phyloP scores from a whole-genome alignment of 805 yeast genomes.

The Candida broadrunensis region DNA sequence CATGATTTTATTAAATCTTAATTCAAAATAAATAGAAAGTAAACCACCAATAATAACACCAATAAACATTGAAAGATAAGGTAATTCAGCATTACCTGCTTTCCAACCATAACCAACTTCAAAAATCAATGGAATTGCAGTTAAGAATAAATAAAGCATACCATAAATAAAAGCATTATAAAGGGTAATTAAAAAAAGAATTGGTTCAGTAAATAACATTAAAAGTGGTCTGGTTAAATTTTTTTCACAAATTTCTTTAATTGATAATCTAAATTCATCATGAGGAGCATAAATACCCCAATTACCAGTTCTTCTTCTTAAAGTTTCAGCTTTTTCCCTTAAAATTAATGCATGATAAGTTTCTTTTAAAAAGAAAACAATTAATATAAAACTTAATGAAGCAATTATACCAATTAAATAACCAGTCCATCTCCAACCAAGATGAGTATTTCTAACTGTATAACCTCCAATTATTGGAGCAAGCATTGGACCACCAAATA shows the following conservation, averaged over 20 bases:
- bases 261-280: constrained; percentile 25
- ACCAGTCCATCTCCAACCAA: constrained; percentile 58
- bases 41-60: constrained; percentile 63
- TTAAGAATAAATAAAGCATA: constrained; percentile 41
- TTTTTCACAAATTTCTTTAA: constrained; percentile 30
- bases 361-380: constrained; percentile 31
- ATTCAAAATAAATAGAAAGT: constrained; percentile 53
- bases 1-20: constrained; percentile 44
- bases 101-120: constrained; percentile 52
- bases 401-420: constrained; percentile 48
- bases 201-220: constrained; percentile 41
- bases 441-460: constrained; percentile 31
- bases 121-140: constrained; percentile 46
- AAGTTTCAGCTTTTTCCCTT: constrained; percentile 25
- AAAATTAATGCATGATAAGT: constrained; percentile 37
- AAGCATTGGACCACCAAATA: constrained; percentile 73
- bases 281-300: constrained; percentile 38
- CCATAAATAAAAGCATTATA: constrained; percentile 50
- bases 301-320: constrained; percentile 37
- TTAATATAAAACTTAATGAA: constrained; percentile 23
- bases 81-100: constrained; percentile 68
- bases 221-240: constrained; percentile 33
- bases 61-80: constrained; percentile 71
- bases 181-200: constrained; percentile 40
- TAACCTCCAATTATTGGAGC: constrained; percentile 64